phyloP scores from a whole-genome alignment of 2,329 filamentous ascomycete genomes.

The Xylariomycetidae sp. region DNA sequence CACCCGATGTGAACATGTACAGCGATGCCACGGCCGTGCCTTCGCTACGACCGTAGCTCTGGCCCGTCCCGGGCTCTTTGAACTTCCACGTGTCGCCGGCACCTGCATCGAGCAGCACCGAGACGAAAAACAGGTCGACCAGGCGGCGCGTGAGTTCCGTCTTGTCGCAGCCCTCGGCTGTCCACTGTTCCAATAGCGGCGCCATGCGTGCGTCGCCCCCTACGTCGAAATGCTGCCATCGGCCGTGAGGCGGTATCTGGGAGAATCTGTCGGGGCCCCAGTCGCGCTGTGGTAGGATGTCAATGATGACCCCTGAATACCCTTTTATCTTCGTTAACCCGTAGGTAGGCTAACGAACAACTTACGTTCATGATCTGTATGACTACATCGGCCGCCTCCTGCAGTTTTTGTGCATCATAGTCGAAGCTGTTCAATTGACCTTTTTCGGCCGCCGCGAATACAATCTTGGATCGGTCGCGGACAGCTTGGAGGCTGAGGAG shows the following conservation, averaged over 20 bases:
- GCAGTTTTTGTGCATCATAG: neutral
- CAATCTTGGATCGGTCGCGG: slow-evolving; percentile 1
- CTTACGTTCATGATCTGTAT: neutral
- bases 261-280: slow-evolving; percentile 49
- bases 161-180: slow-evolving; percentile 62
- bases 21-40: slow-evolving; percentile 54
- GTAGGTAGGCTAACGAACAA: neutral
- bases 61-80: slow-evolving; percentile 83
- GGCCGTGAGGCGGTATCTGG: slow-evolving; percentile 77
- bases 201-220: slow-evolving; percentile 49
- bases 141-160: slow-evolving; percentile 64
- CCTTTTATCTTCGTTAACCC: no score
- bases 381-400: neutral
- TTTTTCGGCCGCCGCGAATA: neutral
- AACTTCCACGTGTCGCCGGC: slow-evolving; percentile 90
- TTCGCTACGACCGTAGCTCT: slow-evolving; percentile 73
- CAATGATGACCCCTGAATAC: neutral
- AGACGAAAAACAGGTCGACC: slow-evolving; percentile 63
- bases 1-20: slow-evolving; percentile 83
- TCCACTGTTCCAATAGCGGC: slow-evolving; percentile 33
- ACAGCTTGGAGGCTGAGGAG: slow-evolving; percentile 2
- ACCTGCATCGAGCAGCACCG: slow-evolving; percentile 80
- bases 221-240: slow-evolving; percentile 82
- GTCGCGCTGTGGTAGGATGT: slow-evolving; percentile 43
- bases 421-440: slow-evolving; percentile 2